Conservation (phyloP, 352 stramenopile species). For the Pythium plurisporium region DNA sequence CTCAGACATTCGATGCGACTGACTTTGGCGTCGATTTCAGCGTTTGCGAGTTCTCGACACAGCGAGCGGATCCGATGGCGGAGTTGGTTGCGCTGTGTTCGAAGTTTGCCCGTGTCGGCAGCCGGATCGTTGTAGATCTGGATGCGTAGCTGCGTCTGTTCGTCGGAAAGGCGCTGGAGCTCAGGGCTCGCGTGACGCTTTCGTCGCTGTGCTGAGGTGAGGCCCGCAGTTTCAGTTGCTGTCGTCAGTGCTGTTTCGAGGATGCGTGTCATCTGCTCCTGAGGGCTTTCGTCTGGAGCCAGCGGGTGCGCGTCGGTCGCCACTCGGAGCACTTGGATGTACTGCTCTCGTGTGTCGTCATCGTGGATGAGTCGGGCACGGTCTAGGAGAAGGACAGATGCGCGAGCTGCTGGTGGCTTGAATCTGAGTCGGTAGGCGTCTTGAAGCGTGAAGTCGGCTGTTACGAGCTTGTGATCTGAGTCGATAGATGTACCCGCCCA, state of each 20-base stretch:
- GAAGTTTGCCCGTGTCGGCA: no score
- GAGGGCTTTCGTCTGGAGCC: neutral
- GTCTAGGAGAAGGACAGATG: neutral
- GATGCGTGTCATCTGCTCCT: neutral
- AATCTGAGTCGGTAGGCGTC: neutral
- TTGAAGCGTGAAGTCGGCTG: neutral
- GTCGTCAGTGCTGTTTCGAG: neutral
- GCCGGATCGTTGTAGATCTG: no score
- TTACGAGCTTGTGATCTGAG: conserved; percentile 2
- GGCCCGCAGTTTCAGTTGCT: neutral
- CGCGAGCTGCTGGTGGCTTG: neutral
- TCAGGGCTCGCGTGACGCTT: no score
- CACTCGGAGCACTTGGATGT: neutral
- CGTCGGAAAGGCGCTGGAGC: no score
- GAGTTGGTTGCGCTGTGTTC: no score
- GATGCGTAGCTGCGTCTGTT: no score
- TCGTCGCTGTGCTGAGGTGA: no score
- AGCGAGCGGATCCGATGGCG: no score
- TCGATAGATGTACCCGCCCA: neutral
- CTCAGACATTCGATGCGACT: no score
- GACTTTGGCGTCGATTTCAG: no score
- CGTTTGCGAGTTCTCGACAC: no score
- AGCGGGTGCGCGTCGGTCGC: neutral
- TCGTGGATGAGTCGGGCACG: neutral
- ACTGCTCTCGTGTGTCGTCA: neutral